A percentile compares a stretch with the other conserved stretches of the same genome.
Conservation (phyloP, 2,329 filamentous ascomycete genomes). For the Neofusicoccum umdonicola region DNA sequence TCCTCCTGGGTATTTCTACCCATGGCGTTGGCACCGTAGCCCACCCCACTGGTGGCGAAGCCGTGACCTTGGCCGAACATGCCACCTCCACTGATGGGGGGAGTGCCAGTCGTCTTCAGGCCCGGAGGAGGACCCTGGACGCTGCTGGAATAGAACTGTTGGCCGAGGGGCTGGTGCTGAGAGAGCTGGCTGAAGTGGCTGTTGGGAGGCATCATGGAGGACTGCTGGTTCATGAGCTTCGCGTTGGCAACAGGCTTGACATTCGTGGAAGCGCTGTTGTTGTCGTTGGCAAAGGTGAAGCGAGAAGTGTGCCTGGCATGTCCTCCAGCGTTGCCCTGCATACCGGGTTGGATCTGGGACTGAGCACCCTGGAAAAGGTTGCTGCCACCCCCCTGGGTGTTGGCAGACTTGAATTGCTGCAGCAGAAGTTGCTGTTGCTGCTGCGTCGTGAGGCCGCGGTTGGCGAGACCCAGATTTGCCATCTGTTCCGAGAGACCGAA, state of each 20-base stretch:
- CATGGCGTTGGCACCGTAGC: constrained; percentile 59
- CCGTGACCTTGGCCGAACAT: constrained; percentile 90
- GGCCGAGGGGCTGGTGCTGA: constrained; percentile 55
- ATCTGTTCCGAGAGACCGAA: constrained; percentile 38
- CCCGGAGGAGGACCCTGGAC: constrained; percentile 93
- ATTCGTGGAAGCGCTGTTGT: constrained; percentile 56
- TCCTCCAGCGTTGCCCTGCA: constrained; percentile 57
- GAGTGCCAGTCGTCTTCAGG: constrained; percentile 90
- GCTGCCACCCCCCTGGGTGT: constrained; percentile 51
- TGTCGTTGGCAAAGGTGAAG: constrained; percentile 82
- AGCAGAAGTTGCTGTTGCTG: constrained; percentile 69
- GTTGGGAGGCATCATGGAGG: constrained; percentile 72
- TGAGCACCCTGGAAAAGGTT: constrained; percentile 45
- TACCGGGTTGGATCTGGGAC: constrained; percentile 41
- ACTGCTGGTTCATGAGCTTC: constrained; percentile 79
- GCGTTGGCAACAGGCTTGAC: constrained; percentile 78
- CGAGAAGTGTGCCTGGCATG: constrained; percentile 83
- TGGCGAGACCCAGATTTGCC: constrained; percentile 42
- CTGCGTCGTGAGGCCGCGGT: constrained; percentile 73
- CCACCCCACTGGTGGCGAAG: constrained; percentile 67
- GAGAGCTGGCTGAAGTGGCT: constrained; percentile 51
- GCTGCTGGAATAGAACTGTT: constrained; percentile 76
- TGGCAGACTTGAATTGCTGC: constrained; percentile 58
- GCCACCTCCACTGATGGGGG: constrained; percentile 72
- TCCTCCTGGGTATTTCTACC: constrained; percentile 74